phyloP scores from a whole-genome alignment of 805 yeast species.

The Zygoascus biomembranicola region DNA sequence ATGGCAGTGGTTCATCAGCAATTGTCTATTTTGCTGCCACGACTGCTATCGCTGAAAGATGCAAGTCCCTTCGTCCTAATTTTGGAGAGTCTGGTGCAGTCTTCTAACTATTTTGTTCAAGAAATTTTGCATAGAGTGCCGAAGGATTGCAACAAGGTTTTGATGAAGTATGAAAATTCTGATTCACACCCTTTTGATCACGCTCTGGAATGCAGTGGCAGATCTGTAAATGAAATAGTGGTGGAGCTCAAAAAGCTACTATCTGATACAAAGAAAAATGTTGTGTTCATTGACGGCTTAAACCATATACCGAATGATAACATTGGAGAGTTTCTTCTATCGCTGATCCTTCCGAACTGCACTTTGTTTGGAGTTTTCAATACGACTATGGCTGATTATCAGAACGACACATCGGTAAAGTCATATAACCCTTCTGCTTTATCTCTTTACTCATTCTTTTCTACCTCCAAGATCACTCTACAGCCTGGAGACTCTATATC shows the following conservation, averaged over 20 bases:
- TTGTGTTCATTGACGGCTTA: conserved; percentile 60
- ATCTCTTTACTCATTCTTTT: conserved; percentile 56
- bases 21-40: conserved; percentile 42
- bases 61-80: conserved; percentile 63
- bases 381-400: background rate
- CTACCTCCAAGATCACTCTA: conserved; percentile 63
- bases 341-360: conserved; percentile 39
- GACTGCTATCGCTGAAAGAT: conserved; percentile 67
- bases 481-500: conserved; percentile 33
- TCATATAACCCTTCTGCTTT: conserved; percentile 46
- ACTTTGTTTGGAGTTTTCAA: conserved; percentile 18
- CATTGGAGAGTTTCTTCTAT: conserved; percentile 43
- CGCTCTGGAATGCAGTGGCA: conserved; percentile 12
- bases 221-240: conserved; percentile 14
- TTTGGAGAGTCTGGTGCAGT: conserved; percentile 63
- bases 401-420: conserved; percentile 5
- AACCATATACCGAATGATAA: conserved; percentile 44
- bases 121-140: conserved; percentile 47
- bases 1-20: conserved; percentile 19
- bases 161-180: conserved; percentile 61
- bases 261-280: conserved; percentile 23
- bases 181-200: conserved; percentile 27
- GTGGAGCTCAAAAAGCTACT: conserved; percentile 18
- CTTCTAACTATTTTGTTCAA: conserved; percentile 45
- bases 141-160: conserved; percentile 35